Percentiles rank a stretch among this genome's conserved stretches.
Evolutionary conservation across 116 monocot species (phyloP).

Genomic region (Zostera marina): DNA sequence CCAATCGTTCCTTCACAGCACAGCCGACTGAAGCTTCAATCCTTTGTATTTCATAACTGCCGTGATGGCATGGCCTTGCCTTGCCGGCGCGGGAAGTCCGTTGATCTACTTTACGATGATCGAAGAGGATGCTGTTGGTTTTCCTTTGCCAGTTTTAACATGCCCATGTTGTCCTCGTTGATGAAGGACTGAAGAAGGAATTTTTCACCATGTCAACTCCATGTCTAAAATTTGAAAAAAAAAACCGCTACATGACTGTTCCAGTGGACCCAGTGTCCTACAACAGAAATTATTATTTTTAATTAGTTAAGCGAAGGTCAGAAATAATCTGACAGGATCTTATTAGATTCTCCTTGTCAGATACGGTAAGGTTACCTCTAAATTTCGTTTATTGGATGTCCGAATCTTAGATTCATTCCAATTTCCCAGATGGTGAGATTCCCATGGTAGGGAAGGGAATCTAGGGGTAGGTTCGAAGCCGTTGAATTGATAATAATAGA

Average conservation of each 20-base stretch:
- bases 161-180: slow-evolving; percentile 81
- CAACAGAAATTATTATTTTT: neutral
- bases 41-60: slow-evolving; percentile 95
- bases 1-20: slow-evolving; percentile 56
- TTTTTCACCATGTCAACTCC: slow-evolving; percentile 78
- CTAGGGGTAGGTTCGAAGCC: too few relatives aligned
- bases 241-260: too few relatives aligned
- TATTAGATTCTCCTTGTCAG: too few relatives aligned
- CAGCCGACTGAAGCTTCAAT: slow-evolving; percentile 48
- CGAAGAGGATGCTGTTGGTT: slow-evolving; percentile 77
- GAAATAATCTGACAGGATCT: too few relatives aligned
- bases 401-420: too few relatives aligned
- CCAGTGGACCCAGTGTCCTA: neutral
- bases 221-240: slow-evolving; percentile 10
- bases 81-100: slow-evolving; percentile 87
- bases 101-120: slow-evolving; percentile 57
- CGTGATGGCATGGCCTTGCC: slow-evolving; percentile 83
- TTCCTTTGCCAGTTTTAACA: slow-evolving; percentile 87
- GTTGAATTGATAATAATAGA: too few relatives aligned
- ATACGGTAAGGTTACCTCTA: too few relatives aligned
- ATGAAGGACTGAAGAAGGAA: slow-evolving; percentile 84
- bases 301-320: too few relatives aligned
- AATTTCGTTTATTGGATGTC: too few relatives aligned
- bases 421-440: too few relatives aligned
- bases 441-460: too few relatives aligned